Evolutionary conservation across 495 filamentous ascomycete genomes (phyloP), one percentile per base, ranked within the genome.

Genomic region (Pyronema domesticum): DNA sequence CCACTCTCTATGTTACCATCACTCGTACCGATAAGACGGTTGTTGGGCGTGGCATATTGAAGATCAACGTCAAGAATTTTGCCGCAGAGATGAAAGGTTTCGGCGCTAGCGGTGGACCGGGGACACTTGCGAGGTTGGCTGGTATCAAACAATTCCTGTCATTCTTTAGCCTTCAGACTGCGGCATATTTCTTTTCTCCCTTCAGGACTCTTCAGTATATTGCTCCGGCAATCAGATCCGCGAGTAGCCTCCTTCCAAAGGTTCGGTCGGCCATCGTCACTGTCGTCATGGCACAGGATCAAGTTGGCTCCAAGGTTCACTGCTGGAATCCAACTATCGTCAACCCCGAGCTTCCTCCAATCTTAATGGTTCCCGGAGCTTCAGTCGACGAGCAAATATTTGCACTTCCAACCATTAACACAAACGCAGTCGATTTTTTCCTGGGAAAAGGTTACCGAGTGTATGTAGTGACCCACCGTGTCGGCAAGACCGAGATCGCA

Each of bases 391-490:
- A 83, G 54, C 76, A 77, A 58, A 79, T 82, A 42, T 83, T 69
- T 42, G 73, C 79, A 17, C 69, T 82, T 18, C 80, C 80, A 0
- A 83, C 78, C 36, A 80, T 83, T 58, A 72, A 71, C 15, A 75
- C 71, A 54, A 82, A 83, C 64, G 74, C 79, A 37, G 70, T 83
- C 55, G 76, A 81, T 55, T 81, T 79, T 65, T 80, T 83, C 65
- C 72, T 71, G 7, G 68, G 71, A 3, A 73, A 73, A 4, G 80
- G 80, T 18, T 78, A 80, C 64, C 71, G 73, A 2, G 73, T 77
- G 46, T 81, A 73, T 55, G 59, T 76, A n/a, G 61, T 72, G 7
- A 75, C 78, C 6, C 80, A 79, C 56, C 77, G 81, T 48, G 77
- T 80, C 60, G 74, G 80, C 37, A 72, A 72, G 64, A 62, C 75